Evolutionary conservation across 1,139 yeast species (phyloP).

Genomic region (Geotrichum siamense): DNA sequence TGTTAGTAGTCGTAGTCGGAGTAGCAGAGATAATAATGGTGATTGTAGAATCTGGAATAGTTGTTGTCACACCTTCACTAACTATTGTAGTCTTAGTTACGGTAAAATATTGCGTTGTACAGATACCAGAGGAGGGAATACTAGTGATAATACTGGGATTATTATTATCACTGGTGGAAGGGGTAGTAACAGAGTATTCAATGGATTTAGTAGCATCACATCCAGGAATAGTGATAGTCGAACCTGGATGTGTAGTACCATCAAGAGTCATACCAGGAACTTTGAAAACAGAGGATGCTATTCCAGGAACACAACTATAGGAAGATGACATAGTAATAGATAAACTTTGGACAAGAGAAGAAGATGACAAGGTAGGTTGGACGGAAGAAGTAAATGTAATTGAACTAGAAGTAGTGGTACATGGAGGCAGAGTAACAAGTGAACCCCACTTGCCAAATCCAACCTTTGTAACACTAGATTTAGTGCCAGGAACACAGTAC

Average conservation of each 20-base stretch:
- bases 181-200: background rate
- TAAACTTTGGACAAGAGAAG: too few relatives aligned
- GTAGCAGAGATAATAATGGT: slow-evolving; percentile 19
- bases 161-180: background rate
- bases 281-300: slow-evolving; percentile 14
- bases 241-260: slow-evolving; percentile 1
- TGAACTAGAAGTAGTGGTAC: background rate
- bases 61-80: slow-evolving; percentile 12
- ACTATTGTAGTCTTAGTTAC: slow-evolving; percentile 18
- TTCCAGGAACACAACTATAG: slow-evolving; percentile 4
- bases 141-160: background rate
- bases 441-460: too few relatives aligned
- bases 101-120: slow-evolving; percentile 16
- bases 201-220: background rate
- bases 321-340: background rate
- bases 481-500: slow-evolving; percentile 19
- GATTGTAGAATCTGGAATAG: slow-evolving; percentile 15
- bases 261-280: slow-evolving; percentile 20
- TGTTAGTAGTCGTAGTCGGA: slow-evolving; percentile 11
- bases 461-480: too few relatives aligned
- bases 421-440: too few relatives aligned
- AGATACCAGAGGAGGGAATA: slow-evolving; percentile 10
- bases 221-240: slow-evolving; percentile 1
- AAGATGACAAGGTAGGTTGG: background rate
- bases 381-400: background rate